Base-by-base conservation (phyloP, 2,329 filamentous ascomycete species). In the Monilinia laxa region DNA sequence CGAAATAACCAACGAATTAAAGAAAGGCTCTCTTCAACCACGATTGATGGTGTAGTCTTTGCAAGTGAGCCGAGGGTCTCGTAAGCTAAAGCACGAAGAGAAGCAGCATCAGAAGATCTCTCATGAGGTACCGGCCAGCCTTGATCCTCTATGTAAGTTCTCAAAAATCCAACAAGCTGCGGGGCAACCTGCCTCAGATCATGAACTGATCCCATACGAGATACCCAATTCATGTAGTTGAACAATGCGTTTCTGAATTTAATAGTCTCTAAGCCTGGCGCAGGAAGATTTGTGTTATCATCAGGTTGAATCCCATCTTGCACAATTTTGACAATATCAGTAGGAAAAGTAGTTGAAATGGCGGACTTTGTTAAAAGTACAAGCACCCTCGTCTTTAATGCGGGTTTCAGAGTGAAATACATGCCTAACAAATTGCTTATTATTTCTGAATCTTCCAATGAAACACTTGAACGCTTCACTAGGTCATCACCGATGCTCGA, bases 401-500 rank as follows among this genome's bases (percentile, higher is more conserved):
- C 84, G 3, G 88, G 84, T n/a, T 88, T 87, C 0, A 88, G 81
- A n/a, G 83, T 85, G 54, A 89, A 87, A 75, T 97, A 96, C 1
- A 93, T 83, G 4, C 83, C 79, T 72, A 93, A 93, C 2, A 98
- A 80, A 20, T 84, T 81, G 66, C 84, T 79, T 3, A 96, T 82
- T 2, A 93, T 78, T 0, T 76, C 72, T 12, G 81, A 73, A 69
- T 92, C 84, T 76, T 98, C 94, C 35, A 97, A 80, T 11, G 90
- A 87, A 11, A 91, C 85, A 1, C 86, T 84, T 40, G 86, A 90
- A 70, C 93, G 84, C 78, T 97, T 99, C 70, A 98, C 79, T 59
- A 96, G 86, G 73, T 97, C 93, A 66, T 97, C 92, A 0, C 91
- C 94, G n/a, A 92, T 81, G n/a, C 90, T 87, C 14, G 91, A 88